Conservation (phyloP, 1,139 yeast genomes). For the Candida pseudocylindracea region DNA sequence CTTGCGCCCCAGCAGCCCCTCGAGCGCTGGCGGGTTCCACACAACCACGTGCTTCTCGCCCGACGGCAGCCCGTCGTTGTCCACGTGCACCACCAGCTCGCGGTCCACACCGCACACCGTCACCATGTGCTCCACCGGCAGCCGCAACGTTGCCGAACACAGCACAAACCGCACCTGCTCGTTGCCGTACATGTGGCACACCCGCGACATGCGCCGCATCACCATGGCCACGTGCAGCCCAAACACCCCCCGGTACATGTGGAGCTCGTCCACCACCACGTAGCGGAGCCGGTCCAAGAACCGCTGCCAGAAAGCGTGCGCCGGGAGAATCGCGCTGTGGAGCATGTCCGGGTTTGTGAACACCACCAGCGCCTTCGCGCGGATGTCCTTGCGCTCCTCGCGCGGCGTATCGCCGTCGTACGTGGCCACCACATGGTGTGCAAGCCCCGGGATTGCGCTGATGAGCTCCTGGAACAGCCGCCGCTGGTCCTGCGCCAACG, state of each 20-base stretch:
- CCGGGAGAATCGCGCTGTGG: constrained; percentile 68
- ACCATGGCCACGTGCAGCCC: constrained; percentile 83
- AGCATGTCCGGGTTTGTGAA: constrained; percentile 92
- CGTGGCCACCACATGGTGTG: constrained; percentile 29
- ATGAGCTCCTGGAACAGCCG: constrained; percentile 47
- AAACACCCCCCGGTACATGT: constrained; percentile 72
- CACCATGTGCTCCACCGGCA: constrained; percentile 51
- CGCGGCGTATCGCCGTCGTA: constrained; percentile 84
- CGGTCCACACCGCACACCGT: constrained; percentile 42
- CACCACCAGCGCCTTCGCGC: constrained; percentile 49
- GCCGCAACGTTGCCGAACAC: constrained; percentile 79
- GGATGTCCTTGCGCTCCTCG: constrained; percentile 24
- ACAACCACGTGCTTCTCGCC: constrained; percentile 54
- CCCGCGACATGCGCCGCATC: constrained; percentile 50
- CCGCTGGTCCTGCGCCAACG: constrained; percentile 90
- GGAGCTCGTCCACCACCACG: constrained; percentile 80
- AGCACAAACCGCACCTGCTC: constrained; percentile 31
- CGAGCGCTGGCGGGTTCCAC: constrained; percentile 63
- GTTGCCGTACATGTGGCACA: constrained; percentile 14
- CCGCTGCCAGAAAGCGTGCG: constrained; percentile 34
- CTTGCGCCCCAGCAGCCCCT: constrained; percentile 25
- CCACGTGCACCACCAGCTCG: constrained; percentile 25
- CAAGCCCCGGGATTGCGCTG: too few relatives aligned
- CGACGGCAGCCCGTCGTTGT: constrained; percentile 73
- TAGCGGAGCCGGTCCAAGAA: constrained; percentile 42